Conservation (phyloP, 345 rosid species). For the Erysimum cheiranthoides region DNA sequence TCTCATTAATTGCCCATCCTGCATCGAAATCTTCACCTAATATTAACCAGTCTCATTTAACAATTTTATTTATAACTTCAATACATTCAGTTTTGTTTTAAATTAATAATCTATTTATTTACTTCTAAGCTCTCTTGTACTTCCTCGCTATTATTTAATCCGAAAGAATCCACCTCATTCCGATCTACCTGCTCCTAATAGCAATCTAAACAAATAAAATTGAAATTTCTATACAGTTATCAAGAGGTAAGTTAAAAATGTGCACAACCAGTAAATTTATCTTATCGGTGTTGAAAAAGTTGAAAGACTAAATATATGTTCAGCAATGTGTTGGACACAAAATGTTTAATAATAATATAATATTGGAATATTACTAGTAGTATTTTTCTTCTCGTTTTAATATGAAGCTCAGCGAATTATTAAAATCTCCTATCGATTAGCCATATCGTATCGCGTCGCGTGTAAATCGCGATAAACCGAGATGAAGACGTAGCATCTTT, state of each 20-base stretch:
- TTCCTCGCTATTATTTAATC: constrained; percentile 13
- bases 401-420: not conserved
- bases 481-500: constrained; percentile 27
- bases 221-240: not conserved
- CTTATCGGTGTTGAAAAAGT: constrained; percentile 23
- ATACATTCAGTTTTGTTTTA: not conserved
- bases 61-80: not conserved
- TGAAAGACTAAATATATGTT: not conserved
- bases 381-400: not conserved
- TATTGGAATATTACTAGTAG: not conserved
- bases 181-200: constrained; percentile 24
- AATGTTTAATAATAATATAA: not conserved
- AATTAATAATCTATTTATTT: not conserved
- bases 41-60: not conserved
- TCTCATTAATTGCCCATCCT: constrained; percentile 31
- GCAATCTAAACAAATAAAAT: not conserved
- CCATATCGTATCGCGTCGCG: not conserved
- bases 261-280: constrained; percentile 18
- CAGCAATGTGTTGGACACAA: not conserved
- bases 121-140: constrained; percentile 21
- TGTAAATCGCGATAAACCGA: constrained; percentile 1
- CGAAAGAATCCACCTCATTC: constrained; percentile 3
- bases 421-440: not conserved
- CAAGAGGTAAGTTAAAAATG: not conserved
- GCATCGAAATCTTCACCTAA: constrained; percentile 15